These are phyloP conservation scores for Acacia confusa DNA, from an alignment of 306 rosid genomes.

Conservation along the genomic window DNA sequence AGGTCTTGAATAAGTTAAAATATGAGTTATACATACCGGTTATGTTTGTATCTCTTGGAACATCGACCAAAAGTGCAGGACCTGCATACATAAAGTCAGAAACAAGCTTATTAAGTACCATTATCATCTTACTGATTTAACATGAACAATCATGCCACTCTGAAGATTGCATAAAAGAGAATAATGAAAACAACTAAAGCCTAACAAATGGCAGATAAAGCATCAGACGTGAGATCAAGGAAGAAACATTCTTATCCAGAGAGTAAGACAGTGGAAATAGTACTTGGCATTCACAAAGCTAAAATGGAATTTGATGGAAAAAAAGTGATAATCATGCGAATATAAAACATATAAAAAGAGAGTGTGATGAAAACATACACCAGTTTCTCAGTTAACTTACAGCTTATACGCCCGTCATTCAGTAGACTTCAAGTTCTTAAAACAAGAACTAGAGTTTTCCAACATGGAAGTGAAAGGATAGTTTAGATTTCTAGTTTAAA, in stretches of 20 bases:
- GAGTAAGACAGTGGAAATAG: background rate
- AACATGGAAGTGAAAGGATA: background rate
- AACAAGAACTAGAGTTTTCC: background rate
- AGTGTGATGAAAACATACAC: background rate
- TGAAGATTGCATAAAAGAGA: background rate
- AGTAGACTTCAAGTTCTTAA: background rate
- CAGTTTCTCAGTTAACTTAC: background rate
- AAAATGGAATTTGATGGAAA: background rate
- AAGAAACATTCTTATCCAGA: background rate
- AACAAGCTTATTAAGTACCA: conserved; percentile 12
- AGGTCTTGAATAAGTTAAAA: background rate
- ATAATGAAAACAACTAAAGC: background rate
- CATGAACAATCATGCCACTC: background rate
- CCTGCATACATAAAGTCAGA: conserved; percentile 45
- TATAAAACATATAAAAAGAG: background rate
- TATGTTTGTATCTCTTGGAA: conserved; percentile 72
- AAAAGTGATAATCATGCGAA: background rate
- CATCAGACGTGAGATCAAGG: background rate
- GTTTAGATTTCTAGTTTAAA: too few species aligned
- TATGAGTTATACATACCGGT: conserved; percentile 58
- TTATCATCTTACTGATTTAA: background rate
- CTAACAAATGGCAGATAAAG: background rate
- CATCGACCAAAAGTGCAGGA: conserved; percentile 75
- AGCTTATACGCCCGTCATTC: background rate
- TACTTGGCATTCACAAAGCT: background rate